Conservation (phyloP, 768 basidiomycete species). For the Rossbeevera mucosa region DNA sequence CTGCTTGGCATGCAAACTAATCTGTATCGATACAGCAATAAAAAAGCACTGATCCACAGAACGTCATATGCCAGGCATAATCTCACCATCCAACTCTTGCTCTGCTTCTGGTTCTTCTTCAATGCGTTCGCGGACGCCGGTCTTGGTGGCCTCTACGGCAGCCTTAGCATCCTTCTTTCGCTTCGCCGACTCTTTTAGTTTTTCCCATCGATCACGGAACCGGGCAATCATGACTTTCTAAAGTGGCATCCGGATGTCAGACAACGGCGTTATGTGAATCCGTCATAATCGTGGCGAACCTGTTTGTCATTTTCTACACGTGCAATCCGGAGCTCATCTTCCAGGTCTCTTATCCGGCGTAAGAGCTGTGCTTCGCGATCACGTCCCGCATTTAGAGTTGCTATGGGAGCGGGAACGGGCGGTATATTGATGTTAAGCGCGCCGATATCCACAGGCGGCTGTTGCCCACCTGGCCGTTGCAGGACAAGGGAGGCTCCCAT, state of each 20-base stretch:
- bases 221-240: conserved; percentile 81
- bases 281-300: conserved; percentile 37
- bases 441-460: conserved; percentile 46
- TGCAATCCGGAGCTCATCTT: conserved; percentile 65
- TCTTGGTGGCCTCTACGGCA: conserved; percentile 42
- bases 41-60: not conserved
- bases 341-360: conserved; percentile 63
- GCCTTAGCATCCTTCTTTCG: conserved; percentile 75
- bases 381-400: conserved; percentile 48
- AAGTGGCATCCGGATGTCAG: conserved; percentile 31
- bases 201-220: conserved; percentile 86
- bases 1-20: conserved; percentile 8
- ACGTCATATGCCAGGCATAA: not conserved
- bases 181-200: conserved; percentile 82
- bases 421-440: conserved; percentile 57
- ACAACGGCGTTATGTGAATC: conserved; percentile 1
- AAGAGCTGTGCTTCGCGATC: conserved; percentile 52
- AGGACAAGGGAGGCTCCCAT: conserved; percentile 65
- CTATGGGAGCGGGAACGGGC: conserved; percentile 41
- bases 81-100: conserved; percentile 43
- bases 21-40: conserved; percentile 8
- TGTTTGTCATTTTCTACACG: conserved; percentile 79
- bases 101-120: conserved; percentile 65
- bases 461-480: conserved; percentile 39
- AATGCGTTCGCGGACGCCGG: conserved; percentile 60